A percentile compares a stretch with the other conserved stretches of the same genome.
Evolutionary conservation across 345 rosid genomes (phyloP).

Genomic region (Lumnitzera racemosa): DNA sequence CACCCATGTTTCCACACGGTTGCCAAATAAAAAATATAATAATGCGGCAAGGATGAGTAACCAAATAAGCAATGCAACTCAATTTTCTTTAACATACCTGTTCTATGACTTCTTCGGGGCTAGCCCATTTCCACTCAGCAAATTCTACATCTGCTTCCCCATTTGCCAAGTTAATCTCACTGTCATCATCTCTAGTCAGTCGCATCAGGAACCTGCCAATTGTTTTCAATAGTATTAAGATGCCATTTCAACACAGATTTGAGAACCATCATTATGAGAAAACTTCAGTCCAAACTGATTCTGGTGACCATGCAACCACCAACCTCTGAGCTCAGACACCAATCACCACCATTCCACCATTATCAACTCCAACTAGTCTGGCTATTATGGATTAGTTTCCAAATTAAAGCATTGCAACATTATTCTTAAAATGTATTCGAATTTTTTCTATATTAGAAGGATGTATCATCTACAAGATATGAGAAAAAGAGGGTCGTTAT

Average conservation of each 20-base stretch:
- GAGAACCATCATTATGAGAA: not conserved
- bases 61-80: too few relatives aligned
- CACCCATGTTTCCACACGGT: not conserved
- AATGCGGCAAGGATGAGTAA: not conserved
- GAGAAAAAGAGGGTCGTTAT: too few relatives aligned
- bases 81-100: conserved; percentile 31
- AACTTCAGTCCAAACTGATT: too few relatives aligned
- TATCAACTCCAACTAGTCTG: too few relatives aligned
- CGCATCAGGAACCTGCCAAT: conserved; percentile 76
- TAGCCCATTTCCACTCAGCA: conserved; percentile 95
- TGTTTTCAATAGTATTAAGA: conserved; percentile 4
- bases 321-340: too few relatives aligned
- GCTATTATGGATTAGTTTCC: too few relatives aligned
- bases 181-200: conserved; percentile 51
- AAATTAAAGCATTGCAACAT: too few relatives aligned
- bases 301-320: too few relatives aligned
- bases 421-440: too few relatives aligned
- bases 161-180: conserved; percentile 72
- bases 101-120: conserved; percentile 73
- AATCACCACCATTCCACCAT: too few relatives aligned
- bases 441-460: too few relatives aligned
- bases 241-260: not conserved
- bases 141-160: conserved; percentile 82
- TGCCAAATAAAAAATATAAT: not conserved
- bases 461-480: too few relatives aligned